phyloP scores from a whole-genome alignment of 331 rosid genomes.

The Malus hybrid region DNA sequence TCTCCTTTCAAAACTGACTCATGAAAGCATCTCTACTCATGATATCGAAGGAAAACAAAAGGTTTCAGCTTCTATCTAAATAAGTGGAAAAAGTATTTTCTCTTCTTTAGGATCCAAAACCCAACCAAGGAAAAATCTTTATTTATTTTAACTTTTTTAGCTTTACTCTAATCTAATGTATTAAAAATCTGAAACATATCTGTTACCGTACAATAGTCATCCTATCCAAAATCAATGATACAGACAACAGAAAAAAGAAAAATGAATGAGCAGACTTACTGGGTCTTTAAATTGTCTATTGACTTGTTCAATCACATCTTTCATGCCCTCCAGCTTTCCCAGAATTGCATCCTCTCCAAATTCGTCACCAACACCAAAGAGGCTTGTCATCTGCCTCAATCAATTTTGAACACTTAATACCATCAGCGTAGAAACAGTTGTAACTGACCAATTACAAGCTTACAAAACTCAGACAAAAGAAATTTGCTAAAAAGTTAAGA shows the following conservation, averaged over 20 bases:
- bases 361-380: slow-evolving; percentile 93
- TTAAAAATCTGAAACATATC: neutral
- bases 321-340: slow-evolving; percentile 97
- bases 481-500: neutral
- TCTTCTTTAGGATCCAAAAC: neutral
- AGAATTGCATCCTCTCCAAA: slow-evolving; percentile 91
- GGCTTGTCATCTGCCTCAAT: slow-evolving; percentile 63
- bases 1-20: neutral
- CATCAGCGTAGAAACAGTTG: neutral
- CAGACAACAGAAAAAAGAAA: neutral
- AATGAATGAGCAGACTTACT: slow-evolving; percentile 38
- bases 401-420: slow-evolving; percentile 8
- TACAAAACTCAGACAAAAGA: neutral
- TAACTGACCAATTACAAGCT: neutral
- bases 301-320: slow-evolving; percentile 91
- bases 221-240: neutral
- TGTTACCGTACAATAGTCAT: neutral
- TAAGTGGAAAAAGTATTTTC: neutral
- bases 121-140: neutral
- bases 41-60: neutral
- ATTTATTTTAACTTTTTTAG: neutral
- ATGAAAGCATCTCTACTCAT: neutral
- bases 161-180: neutral
- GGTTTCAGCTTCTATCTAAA: neutral
- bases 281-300: slow-evolving; percentile 95